phyloP scores from a whole-genome alignment of 768 basidiomycete genomes.

The Boletus speciosus region DNA sequence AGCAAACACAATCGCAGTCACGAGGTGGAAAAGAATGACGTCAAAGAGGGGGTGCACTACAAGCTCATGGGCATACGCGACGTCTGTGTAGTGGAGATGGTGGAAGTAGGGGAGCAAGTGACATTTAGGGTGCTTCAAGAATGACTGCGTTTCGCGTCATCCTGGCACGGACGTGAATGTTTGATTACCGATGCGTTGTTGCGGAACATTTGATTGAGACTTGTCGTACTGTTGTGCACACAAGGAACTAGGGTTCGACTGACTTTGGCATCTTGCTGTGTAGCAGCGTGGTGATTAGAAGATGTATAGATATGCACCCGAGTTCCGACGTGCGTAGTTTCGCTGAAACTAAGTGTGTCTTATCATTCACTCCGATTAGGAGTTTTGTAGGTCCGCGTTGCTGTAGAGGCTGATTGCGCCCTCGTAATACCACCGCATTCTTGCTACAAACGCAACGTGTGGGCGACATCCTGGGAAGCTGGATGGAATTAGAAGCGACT shows the following conservation, averaged over 20 bases:
- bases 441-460: neutral
- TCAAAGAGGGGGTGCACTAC: constrained; percentile 3
- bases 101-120: neutral
- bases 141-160: neutral
- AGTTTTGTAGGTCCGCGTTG: constrained; percentile 20
- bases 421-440: neutral
- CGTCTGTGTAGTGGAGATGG: constrained; percentile 1
- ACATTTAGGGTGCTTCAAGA: constrained; percentile 7
- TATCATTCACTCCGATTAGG: constrained; percentile 7
- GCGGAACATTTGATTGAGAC: neutral
- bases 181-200: neutral
- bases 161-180: neutral
- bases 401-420: constrained; percentile 13
- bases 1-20: constrained; percentile 3
- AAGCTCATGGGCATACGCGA: neutral
- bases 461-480: constrained; percentile 1
- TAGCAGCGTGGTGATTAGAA: neutral
- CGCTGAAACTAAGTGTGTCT: constrained; percentile 6
- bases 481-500: neutral
- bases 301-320: neutral
- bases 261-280: constrained; percentile 13
- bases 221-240: neutral
- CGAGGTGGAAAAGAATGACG: neutral
- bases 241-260: constrained; percentile 3
- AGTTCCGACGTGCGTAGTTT: neutral